Evolutionary conservation across 2,329 filamentous ascomycete genomes (phyloP).

Genomic region (Hypoxylon sp.): DNA sequence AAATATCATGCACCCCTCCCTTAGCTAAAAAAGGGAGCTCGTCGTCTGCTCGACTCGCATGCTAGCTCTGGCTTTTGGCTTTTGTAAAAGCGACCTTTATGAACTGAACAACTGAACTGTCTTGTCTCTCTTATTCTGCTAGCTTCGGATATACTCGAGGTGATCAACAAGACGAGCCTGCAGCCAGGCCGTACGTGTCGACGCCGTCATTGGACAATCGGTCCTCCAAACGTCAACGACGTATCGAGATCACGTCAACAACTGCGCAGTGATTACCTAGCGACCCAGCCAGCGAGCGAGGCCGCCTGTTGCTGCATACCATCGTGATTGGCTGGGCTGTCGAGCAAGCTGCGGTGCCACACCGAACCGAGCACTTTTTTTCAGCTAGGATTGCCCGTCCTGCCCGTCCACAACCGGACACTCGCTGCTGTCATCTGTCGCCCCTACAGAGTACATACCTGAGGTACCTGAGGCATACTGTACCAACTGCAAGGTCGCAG

Average conservation of each 20-base stretch:
- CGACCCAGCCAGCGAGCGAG: conserved; percentile 33
- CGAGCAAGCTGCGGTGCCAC: conserved; percentile 38
- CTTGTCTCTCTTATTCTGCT: no score
- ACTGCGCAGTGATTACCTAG: conserved; percentile 34
- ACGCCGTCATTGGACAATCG: conserved; percentile 36
- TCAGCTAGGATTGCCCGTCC: conserved; percentile 36
- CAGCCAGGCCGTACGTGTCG: conserved; percentile 17
- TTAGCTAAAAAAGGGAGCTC: conserved; percentile 4
- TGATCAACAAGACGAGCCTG: conserved; percentile 16
- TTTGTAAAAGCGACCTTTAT: no score
- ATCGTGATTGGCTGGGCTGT: conserved; percentile 34
- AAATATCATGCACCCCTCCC: conserved; percentile 4
- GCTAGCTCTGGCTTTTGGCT: conserved; percentile 15
- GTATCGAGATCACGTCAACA: conserved; percentile 36
- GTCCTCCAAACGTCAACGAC: conserved; percentile 36
- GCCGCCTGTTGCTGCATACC: conserved; percentile 11
- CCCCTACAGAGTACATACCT: no score
- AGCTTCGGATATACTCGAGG: conserved; percentile 5
- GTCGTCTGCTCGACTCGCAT: not conserved
- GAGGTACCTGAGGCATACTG: no score
- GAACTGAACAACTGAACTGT: no score
- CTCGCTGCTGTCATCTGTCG: conserved; percentile 19
- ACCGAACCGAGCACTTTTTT: conserved; percentile 30
- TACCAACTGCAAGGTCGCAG: no score
- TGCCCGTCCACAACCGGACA: no score